Evolutionary conservation across 2,329 filamentous ascomycete genomes (phyloP).

Genomic region (Phialemonium atrogriseum): DNA sequence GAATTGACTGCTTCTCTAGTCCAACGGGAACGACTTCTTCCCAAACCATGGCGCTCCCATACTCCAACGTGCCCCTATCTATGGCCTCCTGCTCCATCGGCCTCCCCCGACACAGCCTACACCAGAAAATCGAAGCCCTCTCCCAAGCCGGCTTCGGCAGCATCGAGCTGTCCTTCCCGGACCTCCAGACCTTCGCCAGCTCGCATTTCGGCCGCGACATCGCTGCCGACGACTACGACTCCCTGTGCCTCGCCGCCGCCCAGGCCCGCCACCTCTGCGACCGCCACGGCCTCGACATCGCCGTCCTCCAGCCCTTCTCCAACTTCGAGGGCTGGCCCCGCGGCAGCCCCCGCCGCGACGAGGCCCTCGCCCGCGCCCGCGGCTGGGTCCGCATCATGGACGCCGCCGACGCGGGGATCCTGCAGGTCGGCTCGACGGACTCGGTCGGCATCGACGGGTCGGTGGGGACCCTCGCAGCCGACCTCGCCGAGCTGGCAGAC

Average conservation of each 20-base stretch:
- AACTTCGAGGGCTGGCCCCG: constrained; percentile 70
- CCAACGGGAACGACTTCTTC: no score
- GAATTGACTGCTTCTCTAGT: no score
- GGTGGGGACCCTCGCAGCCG: constrained; percentile 43
- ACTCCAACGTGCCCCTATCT: constrained; percentile 31
- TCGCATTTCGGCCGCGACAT: constrained; percentile 39
- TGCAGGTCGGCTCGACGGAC: constrained; percentile 62
- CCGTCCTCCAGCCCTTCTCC: constrained; percentile 68
- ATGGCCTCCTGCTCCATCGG: constrained; percentile 49
- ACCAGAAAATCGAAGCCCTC: constrained; percentile 53
- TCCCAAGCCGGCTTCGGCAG: constrained; percentile 56
- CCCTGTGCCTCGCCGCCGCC: constrained; percentile 44
- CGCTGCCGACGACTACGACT: constrained; percentile 48
- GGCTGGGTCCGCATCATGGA: constrained; percentile 69
- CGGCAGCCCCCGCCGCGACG: constrained; percentile 46
- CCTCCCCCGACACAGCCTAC: constrained; percentile 37
- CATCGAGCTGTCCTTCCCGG: constrained; percentile 68
- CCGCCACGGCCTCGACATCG: constrained; percentile 46
- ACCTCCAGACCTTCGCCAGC: constrained; percentile 56
- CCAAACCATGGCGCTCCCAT: constrained; percentile 2
- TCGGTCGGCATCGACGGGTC: constrained; percentile 44
- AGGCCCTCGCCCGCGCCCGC: constrained; percentile 52
- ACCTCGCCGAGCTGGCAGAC: constrained; percentile 57
- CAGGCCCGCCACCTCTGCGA: constrained; percentile 47
- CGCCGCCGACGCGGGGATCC: constrained; percentile 58